phyloP scores from a whole-genome alignment of 345 rosid genomes.

The Eutrema japonicum region DNA sequence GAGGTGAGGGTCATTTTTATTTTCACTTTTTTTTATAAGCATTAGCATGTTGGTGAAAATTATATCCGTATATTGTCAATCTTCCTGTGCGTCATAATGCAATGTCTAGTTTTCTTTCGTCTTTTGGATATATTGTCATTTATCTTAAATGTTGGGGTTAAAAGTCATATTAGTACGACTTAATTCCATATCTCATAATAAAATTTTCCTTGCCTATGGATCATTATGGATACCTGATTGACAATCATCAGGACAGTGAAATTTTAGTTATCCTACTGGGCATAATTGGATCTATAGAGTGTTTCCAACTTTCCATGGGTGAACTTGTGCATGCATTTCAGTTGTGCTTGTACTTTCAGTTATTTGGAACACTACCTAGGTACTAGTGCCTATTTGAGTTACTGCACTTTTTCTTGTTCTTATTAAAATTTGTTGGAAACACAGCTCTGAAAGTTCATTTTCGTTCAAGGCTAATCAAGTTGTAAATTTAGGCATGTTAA shows the following conservation, averaged over 20 bases:
- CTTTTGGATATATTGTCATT: conserved; percentile 5
- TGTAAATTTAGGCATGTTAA: conserved; percentile 8
- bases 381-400: conserved; percentile 18
- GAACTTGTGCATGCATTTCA: conserved; percentile 24
- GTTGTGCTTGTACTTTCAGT: conserved; percentile 28
- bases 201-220: conserved; percentile 2
- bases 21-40: conserved; percentile 14
- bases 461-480: conserved; percentile 1
- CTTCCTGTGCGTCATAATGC: neutral
- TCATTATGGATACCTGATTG: neutral
- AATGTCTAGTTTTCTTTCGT: neutral
- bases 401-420: neutral
- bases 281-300: conserved; percentile 1
- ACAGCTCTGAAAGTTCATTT: conserved; percentile 22
- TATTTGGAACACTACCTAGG: conserved; percentile 2
- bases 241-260: neutral
- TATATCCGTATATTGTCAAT: neutral
- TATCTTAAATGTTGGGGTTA: conserved; percentile 2
- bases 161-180: neutral
- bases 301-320: conserved; percentile 1
- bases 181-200: neutral
- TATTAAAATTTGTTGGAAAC: conserved; percentile 21
- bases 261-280: neutral
- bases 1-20: conserved; percentile 56
- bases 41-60: conserved; percentile 13